Conservation (phyloP, 2,329 filamentous ascomycete genomes). For the Ascochyta fabae region DNA sequence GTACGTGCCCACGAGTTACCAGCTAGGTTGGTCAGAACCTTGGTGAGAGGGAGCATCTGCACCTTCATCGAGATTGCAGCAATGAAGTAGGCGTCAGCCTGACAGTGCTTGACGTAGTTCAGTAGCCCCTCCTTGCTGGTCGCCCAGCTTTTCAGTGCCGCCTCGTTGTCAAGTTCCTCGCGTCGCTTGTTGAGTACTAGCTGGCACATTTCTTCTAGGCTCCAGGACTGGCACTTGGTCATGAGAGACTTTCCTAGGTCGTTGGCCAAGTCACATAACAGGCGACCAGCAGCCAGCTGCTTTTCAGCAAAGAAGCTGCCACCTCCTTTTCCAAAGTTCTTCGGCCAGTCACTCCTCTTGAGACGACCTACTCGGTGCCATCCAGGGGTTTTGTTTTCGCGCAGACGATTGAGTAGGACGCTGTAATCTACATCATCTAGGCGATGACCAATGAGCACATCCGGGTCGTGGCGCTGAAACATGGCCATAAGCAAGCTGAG, state of each 20-base stretch:
- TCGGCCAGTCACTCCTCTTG: constrained; percentile 83
- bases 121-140: constrained; percentile 82
- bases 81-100: constrained; percentile 95
- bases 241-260: constrained; percentile 97
- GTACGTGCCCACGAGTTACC: constrained; percentile 99
- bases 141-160: constrained; percentile 85
- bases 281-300: constrained; percentile 83
- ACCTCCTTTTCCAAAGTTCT: constrained; percentile 81
- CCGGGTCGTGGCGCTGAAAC: constrained; percentile 85
- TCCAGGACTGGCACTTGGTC: constrained; percentile 98
- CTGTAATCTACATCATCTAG: constrained; percentile 98
- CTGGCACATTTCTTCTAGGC: constrained; percentile 94
- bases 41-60: constrained; percentile 91
- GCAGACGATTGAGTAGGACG: constrained; percentile 82
- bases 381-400: constrained; percentile 88
- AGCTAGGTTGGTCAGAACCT: constrained; percentile 93
- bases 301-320: constrained; percentile 93
- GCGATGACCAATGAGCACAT: constrained; percentile 92
- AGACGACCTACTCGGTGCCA: constrained; percentile 94
- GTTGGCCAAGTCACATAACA: constrained; percentile 93
- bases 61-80: constrained; percentile 86
- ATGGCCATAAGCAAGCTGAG: constrained; percentile 89
- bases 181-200: constrained; percentile 81
- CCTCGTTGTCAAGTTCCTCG: constrained; percentile 87
- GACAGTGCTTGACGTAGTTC: constrained; percentile 92